These are phyloP conservation scores for Ceratopteris richardii DNA, from an alignment of 75 land plant species.

Conservation along the genomic window DNA sequence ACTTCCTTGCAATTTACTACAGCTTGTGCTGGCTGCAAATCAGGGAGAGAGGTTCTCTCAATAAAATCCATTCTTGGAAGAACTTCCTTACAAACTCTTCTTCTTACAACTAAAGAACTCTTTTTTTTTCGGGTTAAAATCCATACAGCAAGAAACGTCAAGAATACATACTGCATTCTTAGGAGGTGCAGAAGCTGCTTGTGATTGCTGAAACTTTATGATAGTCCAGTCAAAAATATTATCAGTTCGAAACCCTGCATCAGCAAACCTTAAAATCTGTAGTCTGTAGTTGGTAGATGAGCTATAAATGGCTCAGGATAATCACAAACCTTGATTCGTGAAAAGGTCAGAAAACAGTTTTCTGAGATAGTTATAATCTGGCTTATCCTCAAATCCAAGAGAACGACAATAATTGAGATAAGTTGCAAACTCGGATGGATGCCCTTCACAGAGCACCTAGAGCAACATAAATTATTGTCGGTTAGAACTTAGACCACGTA, in stretches of 20 bases:
- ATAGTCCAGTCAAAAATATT: constrained; percentile 19
- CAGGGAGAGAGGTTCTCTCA: too few species aligned
- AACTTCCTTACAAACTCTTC: too few species aligned
- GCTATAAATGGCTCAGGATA: not conserved
- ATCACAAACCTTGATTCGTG: constrained; percentile 3
- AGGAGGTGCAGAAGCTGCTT: not conserved
- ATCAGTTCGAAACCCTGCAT: constrained; percentile 12
- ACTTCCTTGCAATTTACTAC: too few species aligned
- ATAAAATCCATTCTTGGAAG: too few species aligned
- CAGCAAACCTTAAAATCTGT: not conserved
- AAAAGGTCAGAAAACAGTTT: constrained; percentile 18
- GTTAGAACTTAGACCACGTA: too few species aligned
- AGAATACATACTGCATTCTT: not conserved
- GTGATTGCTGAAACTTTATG: constrained; percentile 7
- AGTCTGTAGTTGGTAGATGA: not conserved
- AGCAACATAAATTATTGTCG: too few species aligned
- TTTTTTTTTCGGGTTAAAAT: too few species aligned
- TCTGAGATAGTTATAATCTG: constrained; percentile 18
- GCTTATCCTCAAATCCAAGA: constrained; percentile 18
- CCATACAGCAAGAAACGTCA: too few species aligned
- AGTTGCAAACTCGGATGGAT: constrained; percentile 20
- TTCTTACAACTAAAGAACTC: too few species aligned
- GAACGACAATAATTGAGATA: constrained; percentile 14
- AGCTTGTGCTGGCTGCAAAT: too few species aligned
- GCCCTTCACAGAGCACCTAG: constrained; percentile 16